phyloP scores from a whole-genome alignment of 1,284 basidiomycete genomes.

The Polyporus tsugae region DNA sequence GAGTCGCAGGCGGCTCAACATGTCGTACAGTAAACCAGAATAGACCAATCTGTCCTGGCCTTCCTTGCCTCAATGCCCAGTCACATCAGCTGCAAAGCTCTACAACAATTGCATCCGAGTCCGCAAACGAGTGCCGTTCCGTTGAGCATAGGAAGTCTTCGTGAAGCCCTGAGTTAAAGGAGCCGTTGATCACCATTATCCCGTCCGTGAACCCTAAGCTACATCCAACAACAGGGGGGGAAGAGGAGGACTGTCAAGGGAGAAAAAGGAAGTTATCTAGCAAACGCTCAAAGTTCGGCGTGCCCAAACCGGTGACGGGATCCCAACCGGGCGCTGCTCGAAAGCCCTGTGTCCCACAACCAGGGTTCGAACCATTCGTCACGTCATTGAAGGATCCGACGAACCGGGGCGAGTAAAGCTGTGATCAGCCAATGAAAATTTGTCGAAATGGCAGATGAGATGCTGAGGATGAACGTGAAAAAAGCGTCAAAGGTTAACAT shows the following conservation, averaged over 20 bases:
- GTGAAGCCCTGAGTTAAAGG: background rate
- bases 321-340: conserved; percentile 45
- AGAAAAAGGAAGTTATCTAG: conserved; percentile 17
- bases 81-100: too few species aligned
- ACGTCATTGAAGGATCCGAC: conserved; percentile 52
- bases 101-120: too few species aligned
- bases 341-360: conserved; percentile 36
- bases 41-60: too few species aligned
- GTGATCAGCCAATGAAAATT: conserved; percentile 13
- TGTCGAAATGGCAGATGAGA: background rate
- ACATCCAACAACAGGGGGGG: background rate
- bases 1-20: too few species aligned
- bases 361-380: conserved; percentile 39
- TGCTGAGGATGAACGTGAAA: too few species aligned
- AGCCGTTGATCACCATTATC: background rate
- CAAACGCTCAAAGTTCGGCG: conserved; percentile 36
- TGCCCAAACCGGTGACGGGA: conserved; percentile 44
- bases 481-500: background rate
- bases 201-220: background rate
- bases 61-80: too few species aligned
- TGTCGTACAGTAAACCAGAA: too few species aligned
- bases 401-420: conserved; percentile 41
- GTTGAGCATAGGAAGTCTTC: too few species aligned
- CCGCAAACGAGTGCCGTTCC: too few species aligned
- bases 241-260: conserved; percentile 1